phyloP scores from a whole-genome alignment of 2,329 filamentous ascomycete genomes.

The Pseudofabraea citricarpa region DNA sequence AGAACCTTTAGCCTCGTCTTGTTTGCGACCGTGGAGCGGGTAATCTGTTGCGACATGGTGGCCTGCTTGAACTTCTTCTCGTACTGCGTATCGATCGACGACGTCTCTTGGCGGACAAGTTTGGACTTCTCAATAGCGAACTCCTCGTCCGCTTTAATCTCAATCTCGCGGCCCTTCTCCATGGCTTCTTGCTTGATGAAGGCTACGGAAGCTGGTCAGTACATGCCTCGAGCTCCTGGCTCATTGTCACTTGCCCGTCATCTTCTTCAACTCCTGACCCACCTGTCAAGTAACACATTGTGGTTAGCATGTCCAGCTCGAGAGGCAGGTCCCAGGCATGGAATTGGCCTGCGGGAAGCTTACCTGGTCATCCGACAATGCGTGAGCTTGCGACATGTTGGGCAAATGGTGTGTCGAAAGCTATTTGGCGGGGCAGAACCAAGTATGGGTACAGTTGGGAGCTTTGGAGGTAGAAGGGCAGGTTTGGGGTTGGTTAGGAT shows the following conservation, averaged over 20 bases:
- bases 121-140: conserved; percentile 99
- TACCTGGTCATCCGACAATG: conserved; percentile 97
- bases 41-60: conserved; percentile 98
- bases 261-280: conserved; percentile 97
- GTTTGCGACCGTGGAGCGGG: conserved; percentile 91
- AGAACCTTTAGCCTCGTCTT: conserved; percentile 91
- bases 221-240: not conserved
- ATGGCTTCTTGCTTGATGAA: conserved; percentile 99
- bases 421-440: conserved; percentile 5
- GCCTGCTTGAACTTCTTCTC: conserved; percentile 99
- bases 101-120: conserved; percentile 91
- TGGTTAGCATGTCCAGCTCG: too few relatives aligned
- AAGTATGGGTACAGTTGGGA: conserved; percentile 6
- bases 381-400: conserved; percentile 88
- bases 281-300: conserved; percentile 53
- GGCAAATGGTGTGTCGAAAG: conserved; percentile 25
- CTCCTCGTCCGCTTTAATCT: conserved; percentile 97
- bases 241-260: conserved; percentile 53
- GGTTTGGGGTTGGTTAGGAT: conserved; percentile 6
- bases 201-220: conserved; percentile 39
- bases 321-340: too few relatives aligned
- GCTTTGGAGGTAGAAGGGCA: conserved; percentile 5
- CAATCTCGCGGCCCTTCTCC: conserved; percentile 95
- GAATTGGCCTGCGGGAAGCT: conserved; percentile 10
- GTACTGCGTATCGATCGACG: conserved; percentile 86